These are phyloP conservation scores for Saccharomycopsis guyanensis DNA, from an alignment of 805 yeast species.

Conservation along the genomic window DNA sequence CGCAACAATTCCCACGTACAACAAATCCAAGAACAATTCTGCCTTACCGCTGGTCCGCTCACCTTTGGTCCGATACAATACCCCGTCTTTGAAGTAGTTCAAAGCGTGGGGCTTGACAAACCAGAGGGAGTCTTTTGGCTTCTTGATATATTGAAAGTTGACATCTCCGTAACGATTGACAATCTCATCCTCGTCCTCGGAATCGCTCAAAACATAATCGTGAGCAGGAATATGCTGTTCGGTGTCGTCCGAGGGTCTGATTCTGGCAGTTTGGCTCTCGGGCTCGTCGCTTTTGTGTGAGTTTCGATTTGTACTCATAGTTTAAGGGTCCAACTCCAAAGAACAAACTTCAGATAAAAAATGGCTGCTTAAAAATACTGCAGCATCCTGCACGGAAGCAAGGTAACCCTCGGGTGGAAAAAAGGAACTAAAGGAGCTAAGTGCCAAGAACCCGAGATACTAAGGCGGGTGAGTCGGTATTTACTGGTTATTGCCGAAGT, in stretches of 20 bases:
- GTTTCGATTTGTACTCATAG: too few relatives aligned
- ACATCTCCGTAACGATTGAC: slow-evolving; percentile 40
- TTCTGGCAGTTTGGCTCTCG: not conserved
- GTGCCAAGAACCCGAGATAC: too few relatives aligned
- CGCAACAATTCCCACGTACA: slow-evolving; percentile 58
- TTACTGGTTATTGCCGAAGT: too few relatives aligned
- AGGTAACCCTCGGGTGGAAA: too few relatives aligned
- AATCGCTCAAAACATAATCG: not conserved
- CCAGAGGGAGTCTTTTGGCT: slow-evolving; percentile 29
- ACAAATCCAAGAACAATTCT: slow-evolving; percentile 54
- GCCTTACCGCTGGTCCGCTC: slow-evolving; percentile 46
- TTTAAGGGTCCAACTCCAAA: too few relatives aligned
- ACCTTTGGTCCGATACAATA: slow-evolving; percentile 44
- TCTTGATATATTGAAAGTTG: slow-evolving; percentile 35
- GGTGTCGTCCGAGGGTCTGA: not conserved
- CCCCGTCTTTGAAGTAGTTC: slow-evolving; percentile 53
- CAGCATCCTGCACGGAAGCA: too few relatives aligned
- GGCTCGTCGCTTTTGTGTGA: not conserved
- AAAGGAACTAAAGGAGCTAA: too few relatives aligned
- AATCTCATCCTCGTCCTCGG: slow-evolving; percentile 28
- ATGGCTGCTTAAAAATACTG: too few relatives aligned
- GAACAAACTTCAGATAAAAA: too few relatives aligned
- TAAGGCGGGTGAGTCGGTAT: too few relatives aligned
- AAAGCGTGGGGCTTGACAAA: slow-evolving; percentile 50
- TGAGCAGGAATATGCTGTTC: too few relatives aligned